phyloP scores from a whole-genome alignment of 345 rosid genomes.

The Syzygium aqueum region DNA sequence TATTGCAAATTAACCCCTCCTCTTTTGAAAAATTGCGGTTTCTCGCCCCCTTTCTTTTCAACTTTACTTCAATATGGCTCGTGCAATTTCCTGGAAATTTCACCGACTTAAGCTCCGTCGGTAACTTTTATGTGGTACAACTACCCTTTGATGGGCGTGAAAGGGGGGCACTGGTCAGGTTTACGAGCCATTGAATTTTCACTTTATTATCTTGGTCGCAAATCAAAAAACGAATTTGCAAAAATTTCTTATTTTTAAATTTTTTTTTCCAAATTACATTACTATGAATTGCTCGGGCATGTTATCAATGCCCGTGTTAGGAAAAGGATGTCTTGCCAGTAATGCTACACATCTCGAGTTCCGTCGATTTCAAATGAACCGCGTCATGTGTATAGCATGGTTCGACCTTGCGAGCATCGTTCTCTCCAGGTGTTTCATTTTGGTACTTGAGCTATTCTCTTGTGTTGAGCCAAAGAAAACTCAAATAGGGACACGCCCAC shows the following conservation, averaged over 20 bases:
- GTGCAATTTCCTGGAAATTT: not conserved
- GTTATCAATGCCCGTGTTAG: not conserved
- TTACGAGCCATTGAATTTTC: not conserved
- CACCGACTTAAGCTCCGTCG: not conserved
- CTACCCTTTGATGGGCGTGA: not conserved
- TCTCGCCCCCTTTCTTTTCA: too few species aligned
- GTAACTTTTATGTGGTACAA: not conserved
- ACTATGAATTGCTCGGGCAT: not conserved
- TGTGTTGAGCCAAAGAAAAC: not conserved
- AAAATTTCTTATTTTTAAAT: not conserved
- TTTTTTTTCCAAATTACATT: not conserved
- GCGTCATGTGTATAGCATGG: not conserved
- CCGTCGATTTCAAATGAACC: not conserved
- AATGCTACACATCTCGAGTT: not conserved
- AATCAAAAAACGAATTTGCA: not conserved
- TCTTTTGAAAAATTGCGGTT: not conserved
- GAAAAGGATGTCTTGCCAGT: not conserved
- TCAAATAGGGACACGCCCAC: not conserved
- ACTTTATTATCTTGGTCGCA: not conserved
- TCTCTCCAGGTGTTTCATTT: not conserved
- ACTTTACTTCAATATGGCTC: not conserved
- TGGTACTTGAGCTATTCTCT: not conserved
- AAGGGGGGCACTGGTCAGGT: not conserved
- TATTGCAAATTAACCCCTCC: not conserved
- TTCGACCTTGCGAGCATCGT: accelerated